Evolutionary conservation across 805 yeast genomes (phyloP).

Genomic region (Torulaspora quercuum): DNA sequence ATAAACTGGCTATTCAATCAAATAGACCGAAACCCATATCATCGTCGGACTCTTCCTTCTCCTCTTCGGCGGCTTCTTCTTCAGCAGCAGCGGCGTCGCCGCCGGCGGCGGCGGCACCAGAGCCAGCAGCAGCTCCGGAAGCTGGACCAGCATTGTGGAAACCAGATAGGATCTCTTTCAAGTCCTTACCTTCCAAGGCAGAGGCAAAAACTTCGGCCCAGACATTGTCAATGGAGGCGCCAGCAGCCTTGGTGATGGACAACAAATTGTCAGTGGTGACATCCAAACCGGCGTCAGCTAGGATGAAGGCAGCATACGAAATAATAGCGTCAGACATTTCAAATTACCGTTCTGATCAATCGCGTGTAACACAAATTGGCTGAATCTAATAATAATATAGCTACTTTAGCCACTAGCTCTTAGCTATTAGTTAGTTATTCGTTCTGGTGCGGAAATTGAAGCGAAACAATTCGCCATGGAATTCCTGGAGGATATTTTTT

Average conservation of each 20-base stretch:
- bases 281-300: conserved; percentile 96
- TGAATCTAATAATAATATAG: too few relatives aligned
- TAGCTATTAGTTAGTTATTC: neutral
- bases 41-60: conserved; percentile 69
- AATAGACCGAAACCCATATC: conserved; percentile 93
- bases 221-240: conserved; percentile 64
- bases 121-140: conserved; percentile 46
- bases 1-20: conserved; percentile 71
- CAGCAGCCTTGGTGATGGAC: conserved; percentile 72
- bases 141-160: conserved; percentile 46
- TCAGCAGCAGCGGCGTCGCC: conserved; percentile 54
- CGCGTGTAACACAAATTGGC: too few relatives aligned
- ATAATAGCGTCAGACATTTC: conserved; percentile 90
- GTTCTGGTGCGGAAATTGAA: neutral
- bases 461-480: neutral
- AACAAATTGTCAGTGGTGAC: conserved; percentile 78
- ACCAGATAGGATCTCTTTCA: conserved; percentile 64
- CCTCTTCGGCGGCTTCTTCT: conserved; percentile 58
- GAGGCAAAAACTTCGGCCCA: conserved; percentile 81
- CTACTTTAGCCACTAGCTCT: neutral
- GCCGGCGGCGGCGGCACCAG: conserved; percentile 45
- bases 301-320: conserved; percentile 97
- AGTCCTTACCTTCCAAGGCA: conserved; percentile 80
- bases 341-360: too few relatives aligned
- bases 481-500: neutral